Base-by-base conservation (phyloP, 345 rosid genomes). In the Gossypium arboreum region DNA sequence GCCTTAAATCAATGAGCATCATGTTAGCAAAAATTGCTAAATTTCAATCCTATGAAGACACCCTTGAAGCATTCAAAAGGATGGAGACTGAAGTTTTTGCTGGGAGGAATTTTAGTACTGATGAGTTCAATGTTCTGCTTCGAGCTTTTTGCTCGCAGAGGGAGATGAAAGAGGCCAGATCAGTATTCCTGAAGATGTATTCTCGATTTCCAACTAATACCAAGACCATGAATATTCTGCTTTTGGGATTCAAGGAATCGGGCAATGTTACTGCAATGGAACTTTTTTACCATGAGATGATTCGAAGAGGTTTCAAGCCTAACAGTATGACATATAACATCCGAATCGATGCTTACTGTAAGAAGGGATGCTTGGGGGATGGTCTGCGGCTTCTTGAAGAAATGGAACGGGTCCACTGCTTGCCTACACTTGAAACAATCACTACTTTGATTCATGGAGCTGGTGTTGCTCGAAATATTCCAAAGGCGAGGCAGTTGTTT, bases 391-490 rank as follows among this genome's bases (percentile, higher is more conserved):
- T 91, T 63, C 83, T 87, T 52, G 93, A 88, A 67, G 97, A 92
- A 52, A 92, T 94, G 97, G 90, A 86, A 78, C 80, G 50, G 52
- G 76, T 43, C 9, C 67, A 74, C 55, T 79, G 83, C 82, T 74
- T 68, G 12, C 85, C 85, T 27, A 81, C 90, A 1, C 57, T 94
- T 29, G 85, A 88, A 83, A 88, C 87, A n/a, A 50, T 92, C 59
- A 91, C 98, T 17, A 92, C 97, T 25, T 83, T 94, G 85, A 87
- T 92, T 48, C 91, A 92, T 65, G 98, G 98, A 1, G 87, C 94
- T 4, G 97, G 98, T 57, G 52, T 92, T 72, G 92, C 80, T 25
- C 72, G 86, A 17, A 90, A 92, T 16, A 63, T 58, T 59, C 41
- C 59, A 0, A 90, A 86, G 82, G 98, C 95, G 11, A 87, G 86